Evolutionary conservation across 2,329 filamentous ascomycete species (phyloP), one percentile per base, ranked within the genome.

Genomic region (Aspergillaceae sp.): DNA sequence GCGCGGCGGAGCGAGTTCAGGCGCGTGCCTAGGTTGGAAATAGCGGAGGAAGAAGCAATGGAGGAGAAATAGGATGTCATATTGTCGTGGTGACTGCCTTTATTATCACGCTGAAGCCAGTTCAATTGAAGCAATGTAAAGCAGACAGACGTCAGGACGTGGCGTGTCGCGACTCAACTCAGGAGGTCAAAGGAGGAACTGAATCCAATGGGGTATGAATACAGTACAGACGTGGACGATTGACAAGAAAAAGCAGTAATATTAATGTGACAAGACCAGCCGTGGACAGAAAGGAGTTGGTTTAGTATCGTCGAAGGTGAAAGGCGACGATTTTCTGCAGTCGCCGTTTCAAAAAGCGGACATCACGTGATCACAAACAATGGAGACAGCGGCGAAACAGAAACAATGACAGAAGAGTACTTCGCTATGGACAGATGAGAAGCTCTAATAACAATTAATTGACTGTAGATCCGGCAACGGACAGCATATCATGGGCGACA

Each of bases 1-100:
- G 65, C 65, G 28, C 68, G 75, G 35, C 77, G 77, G 45, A 82
- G 69, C 40, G 74, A 74, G 63, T 73, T 79, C 66, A 81, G 79
- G 44, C 75, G 73, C 40, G 76, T 61, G 69, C 79, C 54, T 65
- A 80, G 54, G 67, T 73, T 58, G 67, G 80, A 68, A 73, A 78
- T 65, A 27, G 66, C 64, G 26, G 60, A 58, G 2, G 65, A 66
- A 11, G 63, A 61, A 5, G 61, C 66, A 40, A 81, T 76, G 62
- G 83, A 87, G 60, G 83, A 86, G 71, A 94, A 86, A 77, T 90
- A 94, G 57, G 84, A 86, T 59, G 85, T 77, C 84, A 88, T 88
- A 58, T 57, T 71, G 61, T 3, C 35, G 19, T 9, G 1, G 19
- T 19, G 19, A 19, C 19, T 19, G 19, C 19, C 19, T 19, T 19